phyloP scores from a whole-genome alignment of 306 rosid species.

The Cicer cuneatum region DNA sequence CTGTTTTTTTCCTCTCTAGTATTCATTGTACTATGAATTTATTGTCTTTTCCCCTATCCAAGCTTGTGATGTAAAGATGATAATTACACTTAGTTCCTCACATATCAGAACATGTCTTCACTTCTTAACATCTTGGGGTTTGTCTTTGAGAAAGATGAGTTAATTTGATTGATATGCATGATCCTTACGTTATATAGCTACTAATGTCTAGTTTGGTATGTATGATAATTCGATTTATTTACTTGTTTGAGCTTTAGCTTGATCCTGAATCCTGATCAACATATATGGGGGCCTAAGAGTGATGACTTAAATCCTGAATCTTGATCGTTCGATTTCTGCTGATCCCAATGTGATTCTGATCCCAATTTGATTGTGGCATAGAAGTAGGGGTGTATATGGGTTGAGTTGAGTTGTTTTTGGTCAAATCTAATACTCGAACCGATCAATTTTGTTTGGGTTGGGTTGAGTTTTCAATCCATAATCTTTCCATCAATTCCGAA shows the following conservation, averaged over 20 bases:
- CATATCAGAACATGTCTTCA: slow-evolving; percentile 15
- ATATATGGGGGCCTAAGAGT: neutral
- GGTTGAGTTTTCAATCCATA: no score
- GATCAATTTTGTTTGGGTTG: no score
- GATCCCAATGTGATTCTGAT: no score
- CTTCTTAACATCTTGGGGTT: neutral
- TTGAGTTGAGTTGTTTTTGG: no score
- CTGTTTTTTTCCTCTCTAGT: neutral
- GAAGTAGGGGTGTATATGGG: no score
- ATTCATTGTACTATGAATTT: neutral
- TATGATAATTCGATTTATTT: neutral
- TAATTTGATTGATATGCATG: neutral
- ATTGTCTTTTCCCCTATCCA: neutral
- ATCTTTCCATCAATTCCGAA: no score
- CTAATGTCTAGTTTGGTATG: neutral
- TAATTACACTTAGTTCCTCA: neutral
- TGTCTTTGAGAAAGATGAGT: neutral
- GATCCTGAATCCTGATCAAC: no score
- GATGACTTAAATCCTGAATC: no score
- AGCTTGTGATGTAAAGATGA: neutral
- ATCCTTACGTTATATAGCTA: neutral
- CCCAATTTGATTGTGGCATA: neutral
- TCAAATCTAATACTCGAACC: no score
- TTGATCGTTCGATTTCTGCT: no score
- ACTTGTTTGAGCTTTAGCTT: neutral